phyloP scores from a whole-genome alignment of 768 basidiomycete species.

The Mycena albidolilacea region DNA sequence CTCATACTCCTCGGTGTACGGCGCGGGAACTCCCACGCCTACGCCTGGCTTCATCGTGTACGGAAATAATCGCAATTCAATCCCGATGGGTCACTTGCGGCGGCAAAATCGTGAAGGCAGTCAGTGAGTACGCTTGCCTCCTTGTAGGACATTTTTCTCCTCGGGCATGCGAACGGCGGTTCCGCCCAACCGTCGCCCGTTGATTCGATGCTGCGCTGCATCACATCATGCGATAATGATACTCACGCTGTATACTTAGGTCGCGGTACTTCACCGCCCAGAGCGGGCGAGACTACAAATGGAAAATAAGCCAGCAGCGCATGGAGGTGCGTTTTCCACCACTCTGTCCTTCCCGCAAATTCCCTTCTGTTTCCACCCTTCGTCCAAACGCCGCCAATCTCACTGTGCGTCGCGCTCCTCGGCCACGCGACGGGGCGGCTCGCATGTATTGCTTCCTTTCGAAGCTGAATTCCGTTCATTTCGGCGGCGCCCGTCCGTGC shows the following conservation, averaged over 20 bases:
- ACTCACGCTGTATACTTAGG: slow-evolving; percentile 50
- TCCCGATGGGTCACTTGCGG: slow-evolving; percentile 71
- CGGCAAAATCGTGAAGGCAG: slow-evolving; percentile 73
- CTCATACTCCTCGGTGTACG: slow-evolving; percentile 21
- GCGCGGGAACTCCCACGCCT: slow-evolving; percentile 57
- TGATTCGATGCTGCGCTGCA: neutral
- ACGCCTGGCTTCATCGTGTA: slow-evolving; percentile 77
- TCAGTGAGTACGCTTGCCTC: slow-evolving; percentile 62
- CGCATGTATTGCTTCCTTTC: neutral
- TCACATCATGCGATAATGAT: neutral
- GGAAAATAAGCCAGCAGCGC: slow-evolving; percentile 72
- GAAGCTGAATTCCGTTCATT: neutral
- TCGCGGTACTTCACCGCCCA: slow-evolving; percentile 84
- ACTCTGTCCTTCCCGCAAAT: slow-evolving; percentile 12
- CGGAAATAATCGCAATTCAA: slow-evolving; percentile 70
- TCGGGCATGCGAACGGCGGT: neutral
- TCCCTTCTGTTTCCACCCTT: neutral
- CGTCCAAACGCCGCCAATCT: slow-evolving; percentile 1
- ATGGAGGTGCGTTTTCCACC: slow-evolving; percentile 72
- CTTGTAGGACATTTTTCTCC: neutral
- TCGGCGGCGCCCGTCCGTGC: neutral
- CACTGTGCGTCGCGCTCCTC: neutral
- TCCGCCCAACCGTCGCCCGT: neutral
- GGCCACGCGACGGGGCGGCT: slow-evolving; percentile 12
- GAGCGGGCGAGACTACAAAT: slow-evolving; percentile 81